These are phyloP conservation scores for Canavalia gladiata DNA, from an alignment of 306 rosid species.

Conservation along the genomic window DNA sequence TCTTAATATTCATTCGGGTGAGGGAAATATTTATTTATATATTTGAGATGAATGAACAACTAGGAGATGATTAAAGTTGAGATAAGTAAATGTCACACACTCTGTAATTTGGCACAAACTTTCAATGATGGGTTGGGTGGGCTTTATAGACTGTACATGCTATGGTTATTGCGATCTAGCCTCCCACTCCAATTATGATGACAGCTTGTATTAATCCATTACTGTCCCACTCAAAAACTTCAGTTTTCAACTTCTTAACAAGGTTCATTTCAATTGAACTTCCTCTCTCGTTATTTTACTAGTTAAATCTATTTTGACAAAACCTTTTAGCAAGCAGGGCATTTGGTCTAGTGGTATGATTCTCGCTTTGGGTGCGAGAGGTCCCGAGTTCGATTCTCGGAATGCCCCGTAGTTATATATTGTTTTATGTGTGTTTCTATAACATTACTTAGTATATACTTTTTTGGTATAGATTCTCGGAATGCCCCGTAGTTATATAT, in stretches of 20 bases:
- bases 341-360: slow-evolving; percentile 52
- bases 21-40: neutral
- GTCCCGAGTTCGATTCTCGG: slow-evolving; percentile 56
- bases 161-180: slow-evolving; percentile 40
- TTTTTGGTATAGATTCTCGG: slow-evolving; percentile 41
- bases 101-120: slow-evolving; percentile 4
- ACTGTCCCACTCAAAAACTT: slow-evolving; percentile 35
- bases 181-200: slow-evolving; percentile 49
- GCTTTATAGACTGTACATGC: slow-evolving; percentile 33
- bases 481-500: slow-evolving; percentile 45
- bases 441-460: no score
- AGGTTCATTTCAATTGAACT: neutral
- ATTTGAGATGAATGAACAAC: slow-evolving; percentile 6
- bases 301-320: no score
- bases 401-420: slow-evolving; percentile 36
- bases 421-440: no score
- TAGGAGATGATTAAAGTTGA: slow-evolving; percentile 22
- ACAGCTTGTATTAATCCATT: slow-evolving; percentile 46
- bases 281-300: neutral
- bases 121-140: slow-evolving; percentile 51
- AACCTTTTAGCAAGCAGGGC: neutral
- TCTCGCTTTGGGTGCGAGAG: slow-evolving; percentile 57
- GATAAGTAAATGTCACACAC: slow-evolving; percentile 30
- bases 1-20: neutral
- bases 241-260: neutral